Evolutionary conservation across 768 basidiomycete species (phyloP).

Genomic region (Clathrus columnatus): DNA sequence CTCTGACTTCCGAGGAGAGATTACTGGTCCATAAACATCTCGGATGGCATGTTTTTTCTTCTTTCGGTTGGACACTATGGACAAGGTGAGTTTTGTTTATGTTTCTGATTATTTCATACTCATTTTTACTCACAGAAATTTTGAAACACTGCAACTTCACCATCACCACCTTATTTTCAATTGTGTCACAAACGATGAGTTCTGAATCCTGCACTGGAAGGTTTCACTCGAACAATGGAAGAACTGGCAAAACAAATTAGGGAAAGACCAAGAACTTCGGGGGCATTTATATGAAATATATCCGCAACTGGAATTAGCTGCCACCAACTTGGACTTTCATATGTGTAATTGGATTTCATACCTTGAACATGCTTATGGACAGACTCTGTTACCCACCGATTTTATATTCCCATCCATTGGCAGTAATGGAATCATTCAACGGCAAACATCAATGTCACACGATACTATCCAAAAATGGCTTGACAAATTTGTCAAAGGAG

Average conservation of each 20-base stretch:
- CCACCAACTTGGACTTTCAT: background rate
- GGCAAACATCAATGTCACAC: conserved; percentile 19
- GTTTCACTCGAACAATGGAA: conserved; percentile 18
- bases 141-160: background rate
- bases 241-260: conserved; percentile 21
- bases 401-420: conserved; percentile 25
- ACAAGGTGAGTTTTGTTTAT: conserved; percentile 20
- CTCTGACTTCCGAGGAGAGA: conserved; percentile 6
- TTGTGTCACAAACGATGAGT: background rate
- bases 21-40: conserved; percentile 19
- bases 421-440: conserved; percentile 20
- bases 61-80: conserved; percentile 23
- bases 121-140: background rate
- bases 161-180: background rate
- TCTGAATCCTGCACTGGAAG: conserved; percentile 13
- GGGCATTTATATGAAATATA: conserved; percentile 22
- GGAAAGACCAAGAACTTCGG: conserved; percentile 13
- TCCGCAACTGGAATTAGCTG: conserved; percentile 21
- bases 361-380: conserved; percentile 14
- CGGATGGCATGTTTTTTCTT: conserved; percentile 22
- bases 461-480: conserved; percentile 23
- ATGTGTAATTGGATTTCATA: conserved; percentile 14
- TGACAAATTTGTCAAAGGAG: conserved; percentile 17
- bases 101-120: background rate
- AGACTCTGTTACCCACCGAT: conserved; percentile 18